These are phyloP conservation scores for Umbilicus rupestris DNA, from an alignment of 164 flowering plant genomes.

Conservation along the genomic window DNA sequence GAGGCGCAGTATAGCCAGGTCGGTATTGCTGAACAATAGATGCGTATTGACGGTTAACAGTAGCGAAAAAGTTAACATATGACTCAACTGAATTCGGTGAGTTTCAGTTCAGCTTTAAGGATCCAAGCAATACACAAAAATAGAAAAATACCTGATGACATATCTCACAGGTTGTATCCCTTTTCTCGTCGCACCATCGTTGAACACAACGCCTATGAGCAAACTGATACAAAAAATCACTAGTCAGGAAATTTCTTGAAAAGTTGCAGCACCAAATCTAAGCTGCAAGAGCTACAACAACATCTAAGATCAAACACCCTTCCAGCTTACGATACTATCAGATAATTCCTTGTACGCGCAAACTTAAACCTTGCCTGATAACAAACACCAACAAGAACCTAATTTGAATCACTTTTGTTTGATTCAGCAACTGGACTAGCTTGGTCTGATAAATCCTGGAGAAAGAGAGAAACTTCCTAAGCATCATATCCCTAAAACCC, in stretches of 20 bases:
- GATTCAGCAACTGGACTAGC: background rate
- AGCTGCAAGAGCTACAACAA: background rate
- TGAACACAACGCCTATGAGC: conserved; percentile 69
- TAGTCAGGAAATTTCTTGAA: background rate
- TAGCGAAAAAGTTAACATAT: background rate
- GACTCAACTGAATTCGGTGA: too few relatives aligned
- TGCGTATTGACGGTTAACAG: background rate
- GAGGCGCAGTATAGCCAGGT: conserved; percentile 82
- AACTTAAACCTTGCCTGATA: background rate
- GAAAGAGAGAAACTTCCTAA: too few relatives aligned
- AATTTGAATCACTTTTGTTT: background rate
- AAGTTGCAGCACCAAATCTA: background rate
- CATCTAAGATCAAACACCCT: too few relatives aligned
- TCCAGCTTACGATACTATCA: too few relatives aligned
- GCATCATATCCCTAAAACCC: too few relatives aligned
- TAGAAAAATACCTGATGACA: conserved; percentile 51
- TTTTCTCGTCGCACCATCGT: conserved; percentile 72
- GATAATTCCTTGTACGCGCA: too few relatives aligned
- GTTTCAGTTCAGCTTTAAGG: background rate
- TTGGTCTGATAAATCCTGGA: too few relatives aligned
- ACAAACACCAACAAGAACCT: background rate
- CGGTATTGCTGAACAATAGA: conserved; percentile 51
- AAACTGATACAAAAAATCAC: conserved; percentile 28
- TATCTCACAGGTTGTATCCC: conserved; percentile 53
- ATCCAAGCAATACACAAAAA: background rate